phyloP scores from a whole-genome alignment of 1,139 yeast genomes.

The Zygosaccharomyces sapae region DNA sequence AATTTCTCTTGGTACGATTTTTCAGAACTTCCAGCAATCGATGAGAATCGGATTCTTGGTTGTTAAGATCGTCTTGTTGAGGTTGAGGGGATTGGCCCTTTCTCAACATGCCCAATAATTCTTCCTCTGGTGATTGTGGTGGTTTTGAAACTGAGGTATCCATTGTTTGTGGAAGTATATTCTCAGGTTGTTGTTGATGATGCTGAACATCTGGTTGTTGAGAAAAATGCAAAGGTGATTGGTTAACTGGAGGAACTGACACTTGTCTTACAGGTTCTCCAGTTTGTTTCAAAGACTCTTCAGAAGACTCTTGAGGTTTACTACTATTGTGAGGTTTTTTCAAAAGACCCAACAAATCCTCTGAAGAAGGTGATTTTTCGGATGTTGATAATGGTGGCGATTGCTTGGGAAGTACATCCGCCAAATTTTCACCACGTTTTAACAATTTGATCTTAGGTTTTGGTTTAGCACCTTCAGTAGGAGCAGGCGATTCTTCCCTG shows the following conservation, averaged over 20 bases:
- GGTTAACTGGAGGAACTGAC: neutral
- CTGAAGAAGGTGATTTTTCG: slow-evolving; percentile 6
- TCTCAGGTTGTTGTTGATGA: neutral
- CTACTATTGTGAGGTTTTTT: slow-evolving; percentile 8
- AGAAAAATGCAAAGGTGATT: slow-evolving; percentile 5
- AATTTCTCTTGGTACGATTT: slow-evolving; percentile 7
- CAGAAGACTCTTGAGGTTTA: neutral
- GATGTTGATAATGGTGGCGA: slow-evolving; percentile 1
- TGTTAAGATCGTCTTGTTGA: slow-evolving; percentile 6
- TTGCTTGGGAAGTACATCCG: slow-evolving; percentile 11
- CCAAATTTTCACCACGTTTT: slow-evolving; percentile 36
- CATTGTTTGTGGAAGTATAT: neutral
- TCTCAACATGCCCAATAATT: slow-evolving; percentile 14
- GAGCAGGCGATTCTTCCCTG: slow-evolving; percentile 10
- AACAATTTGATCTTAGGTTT: slow-evolving; percentile 34
- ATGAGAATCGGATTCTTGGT: slow-evolving; percentile 9
- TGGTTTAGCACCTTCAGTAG: slow-evolving; percentile 8
- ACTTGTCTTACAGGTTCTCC: neutral
- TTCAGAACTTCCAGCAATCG: slow-evolving; percentile 14
- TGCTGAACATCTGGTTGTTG: neutral
- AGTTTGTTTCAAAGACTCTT: neutral
- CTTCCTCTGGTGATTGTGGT: slow-evolving; percentile 13
- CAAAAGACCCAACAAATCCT: slow-evolving; percentile 10
- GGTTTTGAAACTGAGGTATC: neutral
- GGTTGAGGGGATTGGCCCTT: slow-evolving; percentile 5